Percentiles rank a stretch among this genome's conserved stretches.
Evolutionary conservation across 768 basidiomycete genomes (phyloP).

Genomic region (Tulasnella sp.): DNA sequence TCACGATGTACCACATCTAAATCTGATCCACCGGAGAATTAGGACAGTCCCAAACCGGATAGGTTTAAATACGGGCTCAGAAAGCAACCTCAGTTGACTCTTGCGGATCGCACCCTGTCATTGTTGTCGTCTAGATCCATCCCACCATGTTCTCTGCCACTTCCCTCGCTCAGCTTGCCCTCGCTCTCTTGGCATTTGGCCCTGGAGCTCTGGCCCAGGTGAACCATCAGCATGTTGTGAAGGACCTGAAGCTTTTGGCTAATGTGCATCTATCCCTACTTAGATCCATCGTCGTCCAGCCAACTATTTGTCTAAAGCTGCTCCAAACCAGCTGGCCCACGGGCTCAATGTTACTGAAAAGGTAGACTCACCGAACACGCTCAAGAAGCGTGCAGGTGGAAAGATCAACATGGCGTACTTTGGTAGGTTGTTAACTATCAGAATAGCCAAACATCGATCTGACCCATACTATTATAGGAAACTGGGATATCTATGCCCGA

Average conservation of each 20-base stretch:
- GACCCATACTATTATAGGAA: not conserved
- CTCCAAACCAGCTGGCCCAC: not conserved
- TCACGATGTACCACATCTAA: no score
- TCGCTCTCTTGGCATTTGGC: not conserved
- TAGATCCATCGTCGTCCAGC: not conserved
- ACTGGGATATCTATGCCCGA: not conserved
- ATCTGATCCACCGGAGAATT: no score
- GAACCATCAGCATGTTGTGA: not conserved
- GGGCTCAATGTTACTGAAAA: not conserved
- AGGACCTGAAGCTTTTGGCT: not conserved
- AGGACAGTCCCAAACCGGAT: no score
- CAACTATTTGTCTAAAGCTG: not conserved
- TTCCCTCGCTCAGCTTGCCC: not conserved
- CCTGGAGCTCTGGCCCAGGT: not conserved
- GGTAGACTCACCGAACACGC: not conserved
- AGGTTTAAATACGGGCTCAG: no score
- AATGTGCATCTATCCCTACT: not conserved
- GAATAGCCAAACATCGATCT: not conserved
- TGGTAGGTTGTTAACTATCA: not conserved
- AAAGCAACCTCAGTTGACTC: no score
- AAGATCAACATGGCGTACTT: conserved; percentile 2
- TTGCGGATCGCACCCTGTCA: no score
- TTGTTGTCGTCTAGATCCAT: not conserved
- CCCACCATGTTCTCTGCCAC: not conserved
- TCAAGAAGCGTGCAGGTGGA: not conserved